Percentiles rank a stretch among this genome's conserved stretches.
These are phyloP conservation scores for Starmerella cellae DNA, from an alignment of 805 yeast species.

Conservation along the genomic window DNA sequence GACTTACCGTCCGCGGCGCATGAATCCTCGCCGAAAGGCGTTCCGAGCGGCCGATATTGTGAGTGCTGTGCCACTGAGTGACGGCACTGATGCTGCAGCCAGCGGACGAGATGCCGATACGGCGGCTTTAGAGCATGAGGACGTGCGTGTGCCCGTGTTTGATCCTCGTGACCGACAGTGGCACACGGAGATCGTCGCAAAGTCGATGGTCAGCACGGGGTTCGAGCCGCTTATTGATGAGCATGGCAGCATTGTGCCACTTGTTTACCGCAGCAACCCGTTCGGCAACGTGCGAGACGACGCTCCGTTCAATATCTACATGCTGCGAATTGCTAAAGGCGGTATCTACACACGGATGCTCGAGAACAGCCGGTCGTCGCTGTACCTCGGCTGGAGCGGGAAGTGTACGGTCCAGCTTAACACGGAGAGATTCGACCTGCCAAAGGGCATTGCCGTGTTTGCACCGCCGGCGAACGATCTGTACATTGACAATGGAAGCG, in stretches of 20 bases:
- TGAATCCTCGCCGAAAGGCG: constrained; percentile 6
- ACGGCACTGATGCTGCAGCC: not conserved
- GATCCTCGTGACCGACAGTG: constrained; percentile 5
- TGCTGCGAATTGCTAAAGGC: constrained; percentile 12
- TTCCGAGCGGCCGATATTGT: too few species aligned
- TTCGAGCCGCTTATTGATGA: constrained; percentile 7
- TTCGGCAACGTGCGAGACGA: constrained; percentile 9
- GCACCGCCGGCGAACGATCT: constrained; percentile 20
- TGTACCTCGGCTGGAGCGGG: constrained; percentile 19
- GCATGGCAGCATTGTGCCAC: constrained; percentile 9
- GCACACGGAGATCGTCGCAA: constrained; percentile 16
- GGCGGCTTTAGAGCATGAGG: constrained; percentile 4
- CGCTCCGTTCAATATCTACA: constrained; percentile 9
- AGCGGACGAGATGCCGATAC: not conserved
- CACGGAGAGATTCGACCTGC: constrained; percentile 11
- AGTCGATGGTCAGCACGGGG: constrained; percentile 10
- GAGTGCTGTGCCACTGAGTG: too few species aligned
- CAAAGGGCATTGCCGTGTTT: constrained; percentile 16
- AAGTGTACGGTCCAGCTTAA: constrained; percentile 10
- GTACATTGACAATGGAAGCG: constrained; percentile 12
- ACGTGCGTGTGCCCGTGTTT: constrained; percentile 11
- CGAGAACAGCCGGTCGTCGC: constrained; percentile 13
- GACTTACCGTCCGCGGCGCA: constrained; percentile 6
- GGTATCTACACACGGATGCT: constrained; percentile 11
- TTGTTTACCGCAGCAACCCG: constrained; percentile 4